phyloP scores from a whole-genome alignment of 2,329 filamentous ascomycete genomes.

The Colletotrichum endophyticum region DNA sequence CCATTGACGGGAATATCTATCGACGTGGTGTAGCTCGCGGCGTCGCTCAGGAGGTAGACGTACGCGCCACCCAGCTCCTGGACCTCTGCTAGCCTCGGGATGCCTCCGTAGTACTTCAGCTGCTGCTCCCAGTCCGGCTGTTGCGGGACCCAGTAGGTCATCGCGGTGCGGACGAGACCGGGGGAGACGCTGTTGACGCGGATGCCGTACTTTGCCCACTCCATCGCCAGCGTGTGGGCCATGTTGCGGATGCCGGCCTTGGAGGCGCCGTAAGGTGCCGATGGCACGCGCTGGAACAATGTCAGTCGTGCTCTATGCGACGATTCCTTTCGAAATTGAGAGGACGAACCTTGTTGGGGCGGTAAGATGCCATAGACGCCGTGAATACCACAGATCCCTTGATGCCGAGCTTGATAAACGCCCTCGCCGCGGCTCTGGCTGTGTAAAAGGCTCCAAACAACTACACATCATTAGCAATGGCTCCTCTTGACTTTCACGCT shows the following conservation, averaged over 20 bases:
- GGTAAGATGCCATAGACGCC: conserved; percentile 51
- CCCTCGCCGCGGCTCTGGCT: conserved; percentile 49
- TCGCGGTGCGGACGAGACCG: conserved; percentile 45
- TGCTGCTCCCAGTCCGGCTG: conserved; percentile 60
- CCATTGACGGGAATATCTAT: conserved; percentile 56
- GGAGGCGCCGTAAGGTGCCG: conserved; percentile 50
- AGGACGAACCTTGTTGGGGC: conserved; percentile 43
- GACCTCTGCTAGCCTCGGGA: conserved; percentile 47
- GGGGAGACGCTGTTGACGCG: conserved; percentile 53
- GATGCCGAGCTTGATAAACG: conserved; percentile 39
- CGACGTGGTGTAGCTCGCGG: conserved; percentile 53
- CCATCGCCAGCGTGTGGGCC: conserved; percentile 47
- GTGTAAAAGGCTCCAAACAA: conserved; percentile 51
- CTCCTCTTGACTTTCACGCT: rapidly evolving
- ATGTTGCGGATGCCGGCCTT: conserved; percentile 48
- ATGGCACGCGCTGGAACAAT: conserved; percentile 44
- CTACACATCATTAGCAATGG: conserved; percentile 38
- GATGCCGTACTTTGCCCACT: conserved; percentile 51
- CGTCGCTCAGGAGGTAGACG: conserved; percentile 60
- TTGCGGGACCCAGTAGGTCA: conserved; percentile 55
- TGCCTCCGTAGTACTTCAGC: conserved; percentile 63
- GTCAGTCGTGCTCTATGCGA: not conserved
- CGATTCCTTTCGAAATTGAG: rapidly evolving
- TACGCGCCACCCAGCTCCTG: conserved; percentile 61
- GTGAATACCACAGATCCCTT: conserved; percentile 49